These are phyloP conservation scores for Penicillium flavigenum DNA, from an alignment of 495 filamentous ascomycete genomes.

Conservation along the genomic window DNA sequence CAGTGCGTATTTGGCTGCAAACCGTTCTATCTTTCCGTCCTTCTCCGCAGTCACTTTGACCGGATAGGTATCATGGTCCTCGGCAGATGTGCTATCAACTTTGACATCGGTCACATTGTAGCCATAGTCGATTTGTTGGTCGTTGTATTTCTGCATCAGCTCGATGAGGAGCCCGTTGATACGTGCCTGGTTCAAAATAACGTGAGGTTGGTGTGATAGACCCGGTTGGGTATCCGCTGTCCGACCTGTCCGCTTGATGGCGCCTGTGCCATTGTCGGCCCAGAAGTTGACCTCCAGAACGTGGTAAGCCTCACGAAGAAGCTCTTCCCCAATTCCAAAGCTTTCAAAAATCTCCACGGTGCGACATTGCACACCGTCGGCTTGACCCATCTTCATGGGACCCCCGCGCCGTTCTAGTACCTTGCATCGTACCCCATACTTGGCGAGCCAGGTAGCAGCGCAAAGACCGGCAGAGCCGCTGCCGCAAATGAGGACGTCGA, in stretches of 20 bases:
- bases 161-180: conserved; percentile 64
- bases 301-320: conserved; percentile 72
- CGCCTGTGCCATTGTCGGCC: conserved; percentile 42
- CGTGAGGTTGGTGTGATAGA: conserved; percentile 66
- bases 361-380: conserved; percentile 77
- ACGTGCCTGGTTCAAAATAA: conserved; percentile 75
- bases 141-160: conserved; percentile 44
- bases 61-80: conserved; percentile 48
- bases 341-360: conserved; percentile 80
- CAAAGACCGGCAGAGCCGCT: conserved; percentile 69
- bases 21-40: conserved; percentile 51
- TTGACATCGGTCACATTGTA: conserved; percentile 54
- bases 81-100: conserved; percentile 45
- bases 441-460: conserved; percentile 65
- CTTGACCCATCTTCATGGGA: conserved; percentile 67
- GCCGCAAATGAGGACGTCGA: conserved; percentile 62
- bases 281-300: conserved; percentile 68
- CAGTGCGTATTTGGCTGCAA: conserved; percentile 66
- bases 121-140: conserved; percentile 59
- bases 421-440: conserved; percentile 57
- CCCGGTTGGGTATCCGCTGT: conserved; percentile 62
- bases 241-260: conserved; percentile 53
- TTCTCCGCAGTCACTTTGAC: conserved; percentile 55
- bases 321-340: conserved; percentile 67
- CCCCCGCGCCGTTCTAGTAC: conserved; percentile 63